phyloP scores from a whole-genome alignment of 176 grass and related monocot genomes.

The Olyra latifolia region DNA sequence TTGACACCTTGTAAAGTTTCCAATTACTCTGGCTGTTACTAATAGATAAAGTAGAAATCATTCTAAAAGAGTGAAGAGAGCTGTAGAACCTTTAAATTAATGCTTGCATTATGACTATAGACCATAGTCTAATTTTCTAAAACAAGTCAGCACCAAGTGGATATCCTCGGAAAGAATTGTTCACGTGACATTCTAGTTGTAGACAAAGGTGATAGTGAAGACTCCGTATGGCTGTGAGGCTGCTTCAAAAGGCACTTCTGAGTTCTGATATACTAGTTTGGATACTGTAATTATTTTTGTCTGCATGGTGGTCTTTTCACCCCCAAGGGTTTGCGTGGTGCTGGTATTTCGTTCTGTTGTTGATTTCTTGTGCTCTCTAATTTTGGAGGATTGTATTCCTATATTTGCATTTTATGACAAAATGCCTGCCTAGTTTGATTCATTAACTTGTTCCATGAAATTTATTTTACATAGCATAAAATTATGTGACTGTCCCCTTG shows the following conservation, averaged over 20 bases:
- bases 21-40: slow-evolving; percentile 8
- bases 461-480: neutral
- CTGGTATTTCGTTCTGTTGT: neutral
- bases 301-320: neutral
- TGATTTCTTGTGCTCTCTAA: neutral
- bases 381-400: neutral
- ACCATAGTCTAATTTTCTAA: neutral
- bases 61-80: neutral
- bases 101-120: neutral
- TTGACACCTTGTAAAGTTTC: neutral
- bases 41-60: neutral
- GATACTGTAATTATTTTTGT: neutral
- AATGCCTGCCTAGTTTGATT: neutral
- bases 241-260: neutral
- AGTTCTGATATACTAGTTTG: neutral
- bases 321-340: neutral
- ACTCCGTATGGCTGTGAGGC: slow-evolving; percentile 7
- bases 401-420: neutral
- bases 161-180: neutral
- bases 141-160: neutral
- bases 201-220: neutral
- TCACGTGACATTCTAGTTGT: neutral
- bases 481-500: neutral
- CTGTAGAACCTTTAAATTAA: neutral
- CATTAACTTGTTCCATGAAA: neutral